Base-by-base conservation (phyloP, 1,139 yeast species). In the Magnusiomyces magnusii region DNA sequence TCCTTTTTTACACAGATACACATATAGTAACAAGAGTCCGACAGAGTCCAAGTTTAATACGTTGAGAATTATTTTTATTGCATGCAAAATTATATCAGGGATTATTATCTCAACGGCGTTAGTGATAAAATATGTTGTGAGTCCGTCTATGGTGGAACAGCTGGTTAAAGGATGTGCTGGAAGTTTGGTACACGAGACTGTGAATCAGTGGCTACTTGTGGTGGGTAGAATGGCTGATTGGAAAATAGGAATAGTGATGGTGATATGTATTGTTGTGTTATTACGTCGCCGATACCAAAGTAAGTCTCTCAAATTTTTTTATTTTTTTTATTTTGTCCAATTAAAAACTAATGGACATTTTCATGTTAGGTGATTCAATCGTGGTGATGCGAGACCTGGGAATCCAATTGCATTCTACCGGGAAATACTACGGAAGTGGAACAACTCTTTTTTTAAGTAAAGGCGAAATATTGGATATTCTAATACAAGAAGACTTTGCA, bases 401-500 rank as follows among this genome's bases (percentile, higher is more conserved):
- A 0, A 54, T 72, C 2, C 74, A 72, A 57, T 61, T 72, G 2
- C 61, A 66, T 9, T 58, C 66, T 7, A 54, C 66, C 1, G 68
- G 70, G 2, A 59, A 56, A 5, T 59, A 65, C 41, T 63, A 66
- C 25, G 57, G 66, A 19, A 60, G 65, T 10, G 62, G 61, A 19
- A 58, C 56, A 1, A 64, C 63, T 17, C 59, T 60, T 51, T 82
- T 82, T 65, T 75, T 82, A 25, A 83, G 85, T 0, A 69, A 75
- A 36, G 72, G 73, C 23, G 77, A 78, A 57, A 76, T 82, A 59
- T 76, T 80, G 15, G 86, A 82, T 66, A 71, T 83, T 50, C 80
- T 82, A n/a, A 78, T 82, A 44, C 85, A 82, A 64, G 87, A 82
- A 65, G 84, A 82, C 1, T 82, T 82, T 66, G 78, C 76, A 60